Evolutionary conservation across 176 grass and related monocot species (phyloP).

Genomic region (Raddia distichophylla): DNA sequence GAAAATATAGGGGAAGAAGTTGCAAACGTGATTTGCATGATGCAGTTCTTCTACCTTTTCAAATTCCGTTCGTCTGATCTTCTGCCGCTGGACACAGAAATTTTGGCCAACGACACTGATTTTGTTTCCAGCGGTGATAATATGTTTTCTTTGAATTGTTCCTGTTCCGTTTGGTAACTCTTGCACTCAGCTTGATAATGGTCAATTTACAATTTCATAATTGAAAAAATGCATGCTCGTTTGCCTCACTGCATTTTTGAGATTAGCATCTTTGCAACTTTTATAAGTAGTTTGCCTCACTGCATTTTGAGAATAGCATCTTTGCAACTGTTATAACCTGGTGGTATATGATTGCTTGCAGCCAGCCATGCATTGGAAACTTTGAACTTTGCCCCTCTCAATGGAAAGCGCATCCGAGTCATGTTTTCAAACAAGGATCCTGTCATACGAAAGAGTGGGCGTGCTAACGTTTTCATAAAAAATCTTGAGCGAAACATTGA

Average conservation of each 20-base stretch:
- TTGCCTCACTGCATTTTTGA: neutral
- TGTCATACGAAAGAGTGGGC: constrained; percentile 36
- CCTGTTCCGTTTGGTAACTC: neutral
- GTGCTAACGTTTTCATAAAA: constrained; percentile 57
- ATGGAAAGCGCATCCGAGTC: constrained; percentile 45
- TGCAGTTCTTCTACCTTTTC: too few species aligned
- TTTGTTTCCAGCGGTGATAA: neutral
- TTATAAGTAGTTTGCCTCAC: neutral
- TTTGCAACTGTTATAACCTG: neutral
- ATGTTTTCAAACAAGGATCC: constrained; percentile 62
- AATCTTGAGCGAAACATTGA: constrained; percentile 53
- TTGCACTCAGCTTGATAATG: neutral
- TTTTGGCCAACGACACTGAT: too few species aligned
- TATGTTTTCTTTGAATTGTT: neutral
- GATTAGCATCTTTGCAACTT: neutral
- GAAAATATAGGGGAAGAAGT: neutral
- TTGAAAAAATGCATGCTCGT: neutral
- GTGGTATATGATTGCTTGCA: constrained; percentile 18
- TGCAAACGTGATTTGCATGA: too few species aligned
- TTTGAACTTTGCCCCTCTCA: constrained; percentile 47
- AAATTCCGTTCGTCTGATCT: too few species aligned
- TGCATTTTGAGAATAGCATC: neutral
- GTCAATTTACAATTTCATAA: neutral
- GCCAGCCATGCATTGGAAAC: constrained; percentile 44
- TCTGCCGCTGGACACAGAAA: too few species aligned